Percentiles rank a stretch among this genome's conserved stretches.
phyloP scores from a whole-genome alignment of 768 basidiomycete species.

The Mycena rebaudengoi region DNA sequence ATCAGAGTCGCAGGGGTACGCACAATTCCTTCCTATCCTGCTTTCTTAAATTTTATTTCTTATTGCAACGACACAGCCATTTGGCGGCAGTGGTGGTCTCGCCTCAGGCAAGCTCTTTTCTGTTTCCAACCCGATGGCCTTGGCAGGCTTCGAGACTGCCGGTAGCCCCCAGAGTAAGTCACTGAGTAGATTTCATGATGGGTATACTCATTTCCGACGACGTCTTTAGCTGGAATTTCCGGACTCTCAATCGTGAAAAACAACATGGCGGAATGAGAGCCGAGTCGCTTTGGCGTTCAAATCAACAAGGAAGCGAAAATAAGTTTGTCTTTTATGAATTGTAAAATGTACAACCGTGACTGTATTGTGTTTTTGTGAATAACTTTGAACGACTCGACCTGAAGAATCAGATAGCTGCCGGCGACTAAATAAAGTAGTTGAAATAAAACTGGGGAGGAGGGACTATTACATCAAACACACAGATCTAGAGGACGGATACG shows the following conservation, averaged over 20 bases:
- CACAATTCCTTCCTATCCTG: background rate
- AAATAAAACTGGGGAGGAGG: too few relatives aligned
- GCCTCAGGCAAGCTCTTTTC: background rate
- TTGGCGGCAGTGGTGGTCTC: background rate
- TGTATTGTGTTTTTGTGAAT: too few relatives aligned
- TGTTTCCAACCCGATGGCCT: constrained; percentile 5
- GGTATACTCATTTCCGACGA: background rate
- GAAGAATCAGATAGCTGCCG: too few relatives aligned
- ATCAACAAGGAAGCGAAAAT: too few relatives aligned
- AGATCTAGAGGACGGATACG: too few relatives aligned
- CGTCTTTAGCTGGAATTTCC: constrained; percentile 2
- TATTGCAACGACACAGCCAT: background rate
- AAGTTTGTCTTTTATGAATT: background rate
- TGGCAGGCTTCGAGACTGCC: constrained; percentile 10
- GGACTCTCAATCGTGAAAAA: constrained; percentile 10
- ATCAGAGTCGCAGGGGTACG: background rate
- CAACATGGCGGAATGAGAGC: constrained; percentile 5
- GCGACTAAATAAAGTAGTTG: too few relatives aligned
- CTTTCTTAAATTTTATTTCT: background rate
- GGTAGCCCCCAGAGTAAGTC: background rate
- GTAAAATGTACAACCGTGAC: constrained; percentile 11
- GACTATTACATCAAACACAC: too few relatives aligned
- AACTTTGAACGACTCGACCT: too few relatives aligned
- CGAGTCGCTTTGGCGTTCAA: background rate
- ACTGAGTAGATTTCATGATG: background rate